Base-by-base conservation (phyloP, 345 rosid genomes). In the Gossypioides kirkii region DNA sequence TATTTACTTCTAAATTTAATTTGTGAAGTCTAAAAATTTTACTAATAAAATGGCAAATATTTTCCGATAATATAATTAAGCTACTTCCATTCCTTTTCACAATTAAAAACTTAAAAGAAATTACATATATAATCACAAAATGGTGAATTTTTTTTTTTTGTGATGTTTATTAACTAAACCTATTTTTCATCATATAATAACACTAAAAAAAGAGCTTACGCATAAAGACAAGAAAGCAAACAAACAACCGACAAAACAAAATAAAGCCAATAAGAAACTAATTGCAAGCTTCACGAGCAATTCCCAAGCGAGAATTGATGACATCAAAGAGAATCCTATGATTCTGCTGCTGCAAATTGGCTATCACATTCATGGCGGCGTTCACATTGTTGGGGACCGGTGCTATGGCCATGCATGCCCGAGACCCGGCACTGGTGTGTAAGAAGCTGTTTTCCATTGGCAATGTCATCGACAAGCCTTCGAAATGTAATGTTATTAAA, bases 271-370 rank as follows among this genome's bases (percentile, higher is more conserved):
- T 59, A 25, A 53, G 22, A 26, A 38, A 55, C 13, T 84, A 94
- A 86, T 94, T 90, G 65, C 98, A 91, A 3, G 85, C 73, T 85
- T 91, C 98, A 69, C 90, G 86, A 50, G 90, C 88, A 79, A 94
- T 90, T 54, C 98, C 98, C 74, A 94, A 1, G 50, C 86, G 87
- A 52, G 98, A 94, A 73, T 94, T 91, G 41, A 86, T 58, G 2
- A 80, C 82, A 54, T 91, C 98, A 75, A 86, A 94, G 86, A 94
- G 42, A 49, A 94, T 83, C 86, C 98, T 87, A 2, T 82, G 73
- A 50, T 94, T 94, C 84, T 94, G 97, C 82, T 94, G 98, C 82
- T 94, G 98, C 70, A 91, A 84, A 81, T 85, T 94, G 38, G 98
- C 98, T 69, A 94, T 87, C 52, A 91, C 88, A 77, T 94, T 94